phyloP scores from a whole-genome alignment of 176 grass and related monocot genomes.

The Aegilops tauschii region DNA sequence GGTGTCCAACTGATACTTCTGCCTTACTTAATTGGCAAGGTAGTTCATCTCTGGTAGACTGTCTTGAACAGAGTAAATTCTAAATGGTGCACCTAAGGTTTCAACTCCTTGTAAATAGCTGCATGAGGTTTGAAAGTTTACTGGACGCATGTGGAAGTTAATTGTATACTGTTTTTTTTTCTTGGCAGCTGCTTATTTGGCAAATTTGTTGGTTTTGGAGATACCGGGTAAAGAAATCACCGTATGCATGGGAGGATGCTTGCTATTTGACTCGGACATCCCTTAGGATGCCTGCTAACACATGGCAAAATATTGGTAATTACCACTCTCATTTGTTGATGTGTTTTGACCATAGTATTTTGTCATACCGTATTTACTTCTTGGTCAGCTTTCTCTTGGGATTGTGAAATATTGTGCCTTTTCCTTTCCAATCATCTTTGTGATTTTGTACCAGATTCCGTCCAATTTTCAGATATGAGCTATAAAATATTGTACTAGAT shows the following conservation, averaged over 20 bases:
- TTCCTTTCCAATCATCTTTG: background rate
- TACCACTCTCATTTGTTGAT: background rate
- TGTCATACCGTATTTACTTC: background rate
- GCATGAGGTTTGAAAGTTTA: background rate
- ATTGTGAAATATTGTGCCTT: background rate
- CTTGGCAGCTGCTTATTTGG: constrained; percentile 55
- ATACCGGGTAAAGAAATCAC: constrained; percentile 79
- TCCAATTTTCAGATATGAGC: background rate
- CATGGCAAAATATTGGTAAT: constrained; percentile 92
- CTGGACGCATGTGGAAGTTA: constrained; percentile 1
- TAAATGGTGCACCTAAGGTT: background rate
- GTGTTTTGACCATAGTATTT: background rate
- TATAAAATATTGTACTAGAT: background rate
- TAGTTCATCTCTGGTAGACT: constrained; percentile 19
- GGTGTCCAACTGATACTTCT: constrained; percentile 85
- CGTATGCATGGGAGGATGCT: constrained; percentile 90
- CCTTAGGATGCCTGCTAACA: constrained; percentile 55
- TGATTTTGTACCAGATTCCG: background rate
- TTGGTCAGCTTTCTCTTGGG: background rate
- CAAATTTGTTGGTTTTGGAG: constrained; percentile 77
- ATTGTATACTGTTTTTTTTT: background rate
- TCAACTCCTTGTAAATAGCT: constrained; percentile 12
- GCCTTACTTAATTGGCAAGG: constrained; percentile 87
- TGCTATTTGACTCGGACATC: constrained; percentile 76
- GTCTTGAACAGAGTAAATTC: constrained; percentile 15